phyloP scores from a whole-genome alignment of 768 basidiomycete genomes.

The Leccinum subgranulosum region DNA sequence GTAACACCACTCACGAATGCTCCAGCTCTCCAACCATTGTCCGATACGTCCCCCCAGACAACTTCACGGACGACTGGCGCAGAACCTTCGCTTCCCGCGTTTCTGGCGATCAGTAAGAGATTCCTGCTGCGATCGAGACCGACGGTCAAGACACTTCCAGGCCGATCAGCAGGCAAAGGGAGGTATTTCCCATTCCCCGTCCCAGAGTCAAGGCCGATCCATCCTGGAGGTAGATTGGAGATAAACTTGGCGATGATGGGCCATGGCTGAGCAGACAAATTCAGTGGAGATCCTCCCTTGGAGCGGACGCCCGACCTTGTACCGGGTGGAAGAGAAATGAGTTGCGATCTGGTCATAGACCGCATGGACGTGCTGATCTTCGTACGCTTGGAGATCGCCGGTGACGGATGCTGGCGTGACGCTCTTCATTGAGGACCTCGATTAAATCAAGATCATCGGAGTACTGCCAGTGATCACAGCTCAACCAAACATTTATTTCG shows the following conservation, averaged over 20 bases:
- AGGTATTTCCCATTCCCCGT: slow-evolving; percentile 99
- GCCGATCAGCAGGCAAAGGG: slow-evolving; percentile 62
- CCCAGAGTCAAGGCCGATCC: slow-evolving; percentile 90
- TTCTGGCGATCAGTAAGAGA: slow-evolving; percentile 69
- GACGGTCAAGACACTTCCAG: slow-evolving; percentile 64
- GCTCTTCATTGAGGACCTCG: slow-evolving; percentile 15
- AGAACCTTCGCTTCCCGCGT: slow-evolving; percentile 44
- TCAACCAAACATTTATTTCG: neutral
- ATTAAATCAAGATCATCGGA: neutral
- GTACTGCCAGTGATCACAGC: neutral
- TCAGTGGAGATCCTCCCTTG: neutral
- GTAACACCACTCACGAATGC: slow-evolving; percentile 61
- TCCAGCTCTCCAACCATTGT: slow-evolving; percentile 68
- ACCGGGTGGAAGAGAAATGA: slow-evolving; percentile 87
- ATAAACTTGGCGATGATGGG: slow-evolving; percentile 81
- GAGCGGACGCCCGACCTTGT: slow-evolving; percentile 54
- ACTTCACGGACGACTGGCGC: slow-evolving; percentile 55
- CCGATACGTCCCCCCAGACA: slow-evolving; percentile 76
- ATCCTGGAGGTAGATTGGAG: slow-evolving; percentile 65
- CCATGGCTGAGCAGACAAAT: slow-evolving; percentile 63
- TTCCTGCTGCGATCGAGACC: slow-evolving; percentile 83
- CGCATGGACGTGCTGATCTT: slow-evolving; percentile 72
- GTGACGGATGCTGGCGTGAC: slow-evolving; percentile 42
- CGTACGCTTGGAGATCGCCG: slow-evolving; percentile 57
- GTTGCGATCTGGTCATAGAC: slow-evolving; percentile 83